Conservation (phyloP, 2,329 filamentous ascomycete genomes). For the Nemania sp. region DNA sequence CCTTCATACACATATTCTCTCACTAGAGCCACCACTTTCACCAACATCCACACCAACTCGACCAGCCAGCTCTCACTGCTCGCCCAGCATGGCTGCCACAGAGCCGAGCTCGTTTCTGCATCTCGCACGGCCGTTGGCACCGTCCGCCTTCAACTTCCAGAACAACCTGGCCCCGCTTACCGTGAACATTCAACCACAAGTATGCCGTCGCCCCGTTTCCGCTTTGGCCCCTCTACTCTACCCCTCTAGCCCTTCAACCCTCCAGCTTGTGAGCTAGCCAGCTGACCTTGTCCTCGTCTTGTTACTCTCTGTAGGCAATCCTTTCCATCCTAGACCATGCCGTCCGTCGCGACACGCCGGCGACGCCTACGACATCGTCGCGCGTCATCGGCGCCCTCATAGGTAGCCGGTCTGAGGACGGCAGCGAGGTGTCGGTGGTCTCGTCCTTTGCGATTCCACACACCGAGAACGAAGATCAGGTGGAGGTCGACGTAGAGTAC, state of each 20-base stretch:
- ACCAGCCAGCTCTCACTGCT: neutral
- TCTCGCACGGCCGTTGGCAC: slow-evolving; percentile 88
- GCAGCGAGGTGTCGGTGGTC: slow-evolving; percentile 92
- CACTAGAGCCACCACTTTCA: neutral
- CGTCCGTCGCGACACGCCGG: slow-evolving; percentile 74
- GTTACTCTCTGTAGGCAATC: slow-evolving; percentile 53
- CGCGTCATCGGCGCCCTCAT: slow-evolving; percentile 96
- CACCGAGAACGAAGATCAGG: slow-evolving; percentile 97
- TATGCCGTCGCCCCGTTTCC: slow-evolving; percentile 48
- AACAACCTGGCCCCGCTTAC: slow-evolving; percentile 87
- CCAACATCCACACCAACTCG: neutral
- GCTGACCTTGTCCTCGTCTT: slow-evolving; percentile 10
- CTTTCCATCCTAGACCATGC: slow-evolving; percentile 91
- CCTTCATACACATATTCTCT: slow-evolving; percentile 6
- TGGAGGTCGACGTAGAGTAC: slow-evolving; percentile 99
- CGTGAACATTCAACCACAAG: slow-evolving; percentile 94
- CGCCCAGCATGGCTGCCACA: slow-evolving; percentile 72
- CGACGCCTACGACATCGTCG: slow-evolving; percentile 72
- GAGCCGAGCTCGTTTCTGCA: slow-evolving; percentile 84
- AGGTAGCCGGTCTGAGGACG: slow-evolving; percentile 92
- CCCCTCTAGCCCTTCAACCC: no score
- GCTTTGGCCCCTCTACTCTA: no score
- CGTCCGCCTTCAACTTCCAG: slow-evolving; percentile 75
- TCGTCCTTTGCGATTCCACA: slow-evolving; percentile 98
- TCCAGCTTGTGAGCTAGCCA: neutral